Evolutionary conservation across 2,329 filamentous ascomycete genomes (phyloP).

Genomic region (Fusarium sp.): DNA sequence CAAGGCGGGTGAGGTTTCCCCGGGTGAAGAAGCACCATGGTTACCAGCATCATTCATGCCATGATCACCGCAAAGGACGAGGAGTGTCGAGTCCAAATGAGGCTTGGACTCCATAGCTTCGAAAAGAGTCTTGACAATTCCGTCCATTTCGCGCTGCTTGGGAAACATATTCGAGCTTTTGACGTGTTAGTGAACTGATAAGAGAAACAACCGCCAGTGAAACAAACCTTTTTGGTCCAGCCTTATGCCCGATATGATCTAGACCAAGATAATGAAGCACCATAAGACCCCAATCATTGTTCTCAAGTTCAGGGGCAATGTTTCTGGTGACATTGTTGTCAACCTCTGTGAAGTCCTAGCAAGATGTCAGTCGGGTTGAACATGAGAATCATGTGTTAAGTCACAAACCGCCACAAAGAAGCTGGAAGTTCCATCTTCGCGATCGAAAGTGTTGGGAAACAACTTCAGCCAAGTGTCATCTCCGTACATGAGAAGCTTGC

Average conservation of each 20-base stretch:
- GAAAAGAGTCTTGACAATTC: constrained; percentile 80
- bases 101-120: constrained; percentile 74
- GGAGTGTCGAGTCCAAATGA: constrained; percentile 80
- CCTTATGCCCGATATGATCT: constrained; percentile 97
- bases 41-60: constrained; percentile 99
- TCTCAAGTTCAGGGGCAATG: constrained; percentile 77
- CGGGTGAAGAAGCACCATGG: constrained; percentile 91
- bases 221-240: constrained; percentile 80
- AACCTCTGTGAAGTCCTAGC: constrained; percentile 94
- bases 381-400: neutral
- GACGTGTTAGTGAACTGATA: neutral
- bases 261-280: constrained; percentile 95
- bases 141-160: constrained; percentile 95
- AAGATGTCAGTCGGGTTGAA: neutral
- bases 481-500: constrained; percentile 91
- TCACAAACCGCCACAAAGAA: constrained; percentile 95
- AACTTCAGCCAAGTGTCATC: constrained; percentile 99
- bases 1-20: constrained; percentile 92
- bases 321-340: constrained; percentile 97
- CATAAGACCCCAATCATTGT: constrained; percentile 90
- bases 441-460: constrained; percentile 88
- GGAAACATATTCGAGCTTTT: constrained; percentile 86
- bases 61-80: constrained; percentile 92
- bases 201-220: neutral
- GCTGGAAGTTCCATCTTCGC: constrained; percentile 91